Evolutionary conservation across 805 yeast species (phyloP).

Genomic region (Ogataea kodamae): DNA sequence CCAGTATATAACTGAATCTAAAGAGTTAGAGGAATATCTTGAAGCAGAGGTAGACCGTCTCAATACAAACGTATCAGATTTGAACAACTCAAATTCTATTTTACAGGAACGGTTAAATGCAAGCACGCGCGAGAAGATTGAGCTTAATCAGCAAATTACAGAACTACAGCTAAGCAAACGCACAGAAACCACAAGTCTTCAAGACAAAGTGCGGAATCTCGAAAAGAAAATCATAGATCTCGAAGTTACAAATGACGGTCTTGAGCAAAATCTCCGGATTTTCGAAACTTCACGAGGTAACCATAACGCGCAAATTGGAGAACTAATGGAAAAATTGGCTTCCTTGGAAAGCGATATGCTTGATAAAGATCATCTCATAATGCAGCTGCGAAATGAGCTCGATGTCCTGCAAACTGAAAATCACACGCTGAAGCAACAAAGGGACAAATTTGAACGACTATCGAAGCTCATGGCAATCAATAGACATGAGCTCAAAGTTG

Average conservation of each 20-base stretch:
- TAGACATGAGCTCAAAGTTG: constrained; percentile 20
- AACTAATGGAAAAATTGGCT: constrained; percentile 25
- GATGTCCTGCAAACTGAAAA: constrained; percentile 1
- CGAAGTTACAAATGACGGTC: constrained; percentile 26
- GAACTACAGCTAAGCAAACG: constrained; percentile 6
- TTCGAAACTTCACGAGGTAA: constrained; percentile 6
- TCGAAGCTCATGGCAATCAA: constrained; percentile 22
- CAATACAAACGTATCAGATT: constrained; percentile 1
- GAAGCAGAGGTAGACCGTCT: constrained; percentile 22
- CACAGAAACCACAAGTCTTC: constrained; percentile 1
- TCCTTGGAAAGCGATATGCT: constrained; percentile 18
- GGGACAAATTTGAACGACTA: constrained; percentile 22
- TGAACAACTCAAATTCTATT: background rate
- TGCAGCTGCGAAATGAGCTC: constrained; percentile 2
- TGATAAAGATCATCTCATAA: constrained; percentile 12
- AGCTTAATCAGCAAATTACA: constrained; percentile 9
- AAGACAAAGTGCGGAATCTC: constrained; percentile 9
- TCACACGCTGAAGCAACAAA: background rate
- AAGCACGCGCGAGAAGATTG: constrained; percentile 1
- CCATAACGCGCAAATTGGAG: constrained; percentile 17
- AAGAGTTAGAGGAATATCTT: constrained; percentile 25
- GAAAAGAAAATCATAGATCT: constrained; percentile 17
- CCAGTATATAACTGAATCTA: constrained; percentile 21
- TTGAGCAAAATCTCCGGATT: constrained; percentile 23
- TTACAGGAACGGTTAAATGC: constrained; percentile 1